Evolutionary conservation across 179 eudicot genomes (phyloP).

Genomic region (Spinacia oleracea): DNA sequence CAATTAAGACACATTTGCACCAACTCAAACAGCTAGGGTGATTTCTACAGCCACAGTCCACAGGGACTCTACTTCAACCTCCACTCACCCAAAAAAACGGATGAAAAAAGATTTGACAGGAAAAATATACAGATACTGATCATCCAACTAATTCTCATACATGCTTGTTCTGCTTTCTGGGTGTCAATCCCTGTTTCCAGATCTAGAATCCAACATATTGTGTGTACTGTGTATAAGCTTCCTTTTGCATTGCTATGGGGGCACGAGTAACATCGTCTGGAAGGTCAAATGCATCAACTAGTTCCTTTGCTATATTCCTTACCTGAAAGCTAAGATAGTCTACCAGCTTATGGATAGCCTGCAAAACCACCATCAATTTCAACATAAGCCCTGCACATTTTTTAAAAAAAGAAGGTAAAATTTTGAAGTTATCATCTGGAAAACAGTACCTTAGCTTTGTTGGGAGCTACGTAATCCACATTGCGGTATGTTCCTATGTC

Average conservation of each 20-base stretch:
- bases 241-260: conserved; percentile 86
- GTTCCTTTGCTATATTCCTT: conserved; percentile 81
- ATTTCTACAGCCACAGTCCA: neutral
- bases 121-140: neutral
- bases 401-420: neutral
- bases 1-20: neutral
- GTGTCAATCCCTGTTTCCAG: conserved; percentile 4
- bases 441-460: conserved; percentile 87
- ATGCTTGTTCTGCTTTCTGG: neutral
- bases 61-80: neutral
- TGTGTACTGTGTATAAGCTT: conserved; percentile 80
- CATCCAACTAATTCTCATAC: neutral
- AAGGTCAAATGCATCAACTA: conserved; percentile 86
- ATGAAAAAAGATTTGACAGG: neutral
- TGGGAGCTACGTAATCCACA: conserved; percentile 97
- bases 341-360: conserved; percentile 93
- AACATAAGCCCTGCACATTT: neutral
- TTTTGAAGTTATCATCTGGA: neutral
- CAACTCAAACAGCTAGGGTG: neutral
- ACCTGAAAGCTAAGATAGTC: conserved; percentile 92
- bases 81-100: neutral
- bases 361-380: conserved; percentile 30
- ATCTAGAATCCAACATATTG: conserved; percentile 68
- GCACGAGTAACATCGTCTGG: conserved; percentile 86
- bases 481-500: conserved; percentile 97